These are phyloP conservation scores for Suillus sp. DNA, from an alignment of 768 basidiomycete species.

Conservation along the genomic window DNA sequence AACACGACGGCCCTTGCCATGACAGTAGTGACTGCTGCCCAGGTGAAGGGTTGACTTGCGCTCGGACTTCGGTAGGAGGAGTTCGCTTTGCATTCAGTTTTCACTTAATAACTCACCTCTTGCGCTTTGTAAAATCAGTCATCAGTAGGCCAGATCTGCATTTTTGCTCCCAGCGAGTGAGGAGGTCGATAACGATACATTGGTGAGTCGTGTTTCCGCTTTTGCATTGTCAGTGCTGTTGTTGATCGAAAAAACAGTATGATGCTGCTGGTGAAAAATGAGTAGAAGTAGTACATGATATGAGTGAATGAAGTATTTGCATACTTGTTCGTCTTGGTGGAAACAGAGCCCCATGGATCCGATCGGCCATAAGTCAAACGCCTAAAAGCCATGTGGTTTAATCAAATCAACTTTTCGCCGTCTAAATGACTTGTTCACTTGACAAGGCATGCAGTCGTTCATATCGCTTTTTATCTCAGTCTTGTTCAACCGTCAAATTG, in stretches of 20 bases:
- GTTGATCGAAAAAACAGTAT: not conserved
- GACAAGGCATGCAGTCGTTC: not conserved
- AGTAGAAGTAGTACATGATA: not conserved
- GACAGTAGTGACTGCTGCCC: not conserved
- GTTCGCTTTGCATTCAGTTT: not conserved
- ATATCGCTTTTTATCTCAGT: not conserved
- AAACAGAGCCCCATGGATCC: not conserved
- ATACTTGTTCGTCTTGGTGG: not conserved
- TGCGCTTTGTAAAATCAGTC: not conserved
- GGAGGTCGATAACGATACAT: not conserved
- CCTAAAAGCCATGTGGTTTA: not conserved
- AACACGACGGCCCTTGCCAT: fast-evolving
- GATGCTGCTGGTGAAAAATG: not conserved
- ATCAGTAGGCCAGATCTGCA: fast-evolving
- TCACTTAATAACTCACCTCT: not conserved
- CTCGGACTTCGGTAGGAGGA: not conserved
- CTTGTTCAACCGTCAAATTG: not conserved
- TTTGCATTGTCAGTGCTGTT: not conserved
- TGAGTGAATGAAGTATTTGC: not conserved
- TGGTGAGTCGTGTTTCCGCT: not conserved
- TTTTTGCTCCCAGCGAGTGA: not conserved
- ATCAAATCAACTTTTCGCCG: too few relatives aligned
- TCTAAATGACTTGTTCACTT: not conserved
- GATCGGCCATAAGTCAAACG: not conserved
- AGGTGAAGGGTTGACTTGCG: not conserved